Evolutionary conservation across 768 basidiomycete genomes (phyloP).

Genomic region (Rhodotorula paludigena): DNA sequence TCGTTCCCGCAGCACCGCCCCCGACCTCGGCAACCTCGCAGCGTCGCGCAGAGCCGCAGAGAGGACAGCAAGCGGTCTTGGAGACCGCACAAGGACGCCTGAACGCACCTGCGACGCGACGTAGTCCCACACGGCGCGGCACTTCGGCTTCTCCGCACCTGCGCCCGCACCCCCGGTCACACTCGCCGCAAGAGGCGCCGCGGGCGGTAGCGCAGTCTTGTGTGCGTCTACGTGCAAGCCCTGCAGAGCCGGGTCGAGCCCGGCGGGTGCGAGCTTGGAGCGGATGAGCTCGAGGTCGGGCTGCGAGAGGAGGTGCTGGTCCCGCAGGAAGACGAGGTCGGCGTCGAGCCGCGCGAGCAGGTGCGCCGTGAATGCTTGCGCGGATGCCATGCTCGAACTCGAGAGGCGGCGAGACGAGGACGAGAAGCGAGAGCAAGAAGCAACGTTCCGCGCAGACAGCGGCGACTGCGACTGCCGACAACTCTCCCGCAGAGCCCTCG

Average conservation of each 20-base stretch:
- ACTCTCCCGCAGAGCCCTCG: too few species aligned
- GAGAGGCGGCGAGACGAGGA: background rate
- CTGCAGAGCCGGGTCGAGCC: background rate
- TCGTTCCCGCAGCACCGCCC: too few species aligned
- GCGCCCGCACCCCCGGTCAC: too few species aligned
- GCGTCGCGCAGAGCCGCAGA: too few species aligned
- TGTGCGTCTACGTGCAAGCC: background rate
- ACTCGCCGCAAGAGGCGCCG: too few species aligned
- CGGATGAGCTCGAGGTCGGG: conserved; percentile 55
- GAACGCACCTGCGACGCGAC: conserved; percentile 8
- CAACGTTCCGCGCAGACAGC: too few species aligned
- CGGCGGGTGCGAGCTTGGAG: conserved; percentile 29
- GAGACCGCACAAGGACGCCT: too few species aligned
- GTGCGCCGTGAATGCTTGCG: conserved; percentile 45
- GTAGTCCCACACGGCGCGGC: conserved; percentile 24
- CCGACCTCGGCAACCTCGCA: too few species aligned
- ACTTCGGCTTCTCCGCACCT: background rate
- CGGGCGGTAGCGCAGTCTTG: too few species aligned
- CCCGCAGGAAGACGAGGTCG: conserved; percentile 58
- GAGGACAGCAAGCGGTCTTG: too few species aligned
- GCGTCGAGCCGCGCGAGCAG: conserved; percentile 58
- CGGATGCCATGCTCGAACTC: background rate
- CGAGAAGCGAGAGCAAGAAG: background rate
- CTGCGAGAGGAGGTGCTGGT: conserved; percentile 56
- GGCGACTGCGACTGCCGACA: too few species aligned